phyloP scores from a whole-genome alignment of 345 rosid species.

The Eucalyptus regnans region DNA sequence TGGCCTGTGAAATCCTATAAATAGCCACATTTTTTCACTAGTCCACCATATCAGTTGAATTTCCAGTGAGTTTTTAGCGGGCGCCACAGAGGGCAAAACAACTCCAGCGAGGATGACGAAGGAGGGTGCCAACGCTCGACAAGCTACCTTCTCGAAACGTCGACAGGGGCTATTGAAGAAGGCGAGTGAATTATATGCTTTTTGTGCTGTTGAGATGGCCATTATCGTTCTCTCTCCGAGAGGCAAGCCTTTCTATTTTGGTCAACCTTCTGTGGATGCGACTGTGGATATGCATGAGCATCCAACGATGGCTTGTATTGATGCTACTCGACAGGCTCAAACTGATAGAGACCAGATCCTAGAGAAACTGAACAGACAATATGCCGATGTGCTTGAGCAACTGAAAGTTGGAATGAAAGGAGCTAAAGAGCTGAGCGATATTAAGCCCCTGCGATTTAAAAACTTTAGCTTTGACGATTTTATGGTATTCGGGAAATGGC shows the following conservation, averaged over 20 bases:
- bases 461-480: not conserved
- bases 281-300: conserved; percentile 16
- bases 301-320: not conserved
- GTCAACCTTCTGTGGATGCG: conserved; percentile 27
- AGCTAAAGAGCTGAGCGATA: not conserved
- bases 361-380: not conserved
- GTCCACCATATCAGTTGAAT: too few species aligned
- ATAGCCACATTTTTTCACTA: too few species aligned
- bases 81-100: too few species aligned
- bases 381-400: conserved; percentile 1
- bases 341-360: not conserved
- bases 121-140: too few species aligned
- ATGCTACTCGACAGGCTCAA: not conserved
- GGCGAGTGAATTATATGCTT: conserved; percentile 29
- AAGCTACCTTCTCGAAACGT: conserved; percentile 21
- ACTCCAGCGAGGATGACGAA: too few species aligned
- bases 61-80: too few species aligned
- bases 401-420: conserved; percentile 12
- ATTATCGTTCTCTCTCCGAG: conserved; percentile 48
- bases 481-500: too few species aligned
- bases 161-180: conserved; percentile 46
- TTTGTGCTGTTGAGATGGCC: conserved; percentile 33
- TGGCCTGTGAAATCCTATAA: too few species aligned
- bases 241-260: conserved; percentile 41
- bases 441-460: not conserved